Evolutionary conservation across 257 asterid species (phyloP).

Genomic region (Solanum corneliomulleri): DNA sequence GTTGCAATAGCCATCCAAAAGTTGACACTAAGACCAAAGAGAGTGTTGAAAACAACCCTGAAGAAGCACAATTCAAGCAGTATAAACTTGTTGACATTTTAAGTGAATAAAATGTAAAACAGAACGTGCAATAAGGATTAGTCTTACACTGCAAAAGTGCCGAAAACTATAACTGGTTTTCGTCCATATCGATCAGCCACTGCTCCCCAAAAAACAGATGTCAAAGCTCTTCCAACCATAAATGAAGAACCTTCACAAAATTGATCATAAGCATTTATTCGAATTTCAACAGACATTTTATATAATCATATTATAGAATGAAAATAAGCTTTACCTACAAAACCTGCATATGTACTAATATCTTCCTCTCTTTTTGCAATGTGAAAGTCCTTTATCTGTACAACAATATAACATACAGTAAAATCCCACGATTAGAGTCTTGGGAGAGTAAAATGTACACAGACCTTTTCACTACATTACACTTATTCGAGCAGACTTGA

Average conservation of each 20-base stretch:
- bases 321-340: constrained; percentile 29
- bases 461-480: neutral
- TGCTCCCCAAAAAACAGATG: constrained; percentile 55
- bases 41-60: constrained; percentile 80
- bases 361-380: constrained; percentile 57
- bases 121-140: constrained; percentile 19
- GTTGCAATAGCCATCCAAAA: constrained; percentile 70
- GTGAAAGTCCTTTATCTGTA: constrained; percentile 39
- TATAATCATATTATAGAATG: neutral
- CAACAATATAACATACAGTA: neutral
- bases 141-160: constrained; percentile 37
- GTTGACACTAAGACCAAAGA: constrained; percentile 70
- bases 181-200: constrained; percentile 61
- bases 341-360: constrained; percentile 60
- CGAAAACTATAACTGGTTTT: constrained; percentile 53
- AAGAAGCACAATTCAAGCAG: neutral
- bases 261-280: neutral
- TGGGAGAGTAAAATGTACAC: neutral
- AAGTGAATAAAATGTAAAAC: neutral
- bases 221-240: constrained; percentile 59
- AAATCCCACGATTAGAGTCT: no score
- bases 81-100: neutral
- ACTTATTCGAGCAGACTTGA: neutral
- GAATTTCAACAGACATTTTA: neutral
- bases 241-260: constrained; percentile 33